Conservation (phyloP, 2,329 filamentous ascomycete species). For the Sphaerostilbella broomeana region DNA sequence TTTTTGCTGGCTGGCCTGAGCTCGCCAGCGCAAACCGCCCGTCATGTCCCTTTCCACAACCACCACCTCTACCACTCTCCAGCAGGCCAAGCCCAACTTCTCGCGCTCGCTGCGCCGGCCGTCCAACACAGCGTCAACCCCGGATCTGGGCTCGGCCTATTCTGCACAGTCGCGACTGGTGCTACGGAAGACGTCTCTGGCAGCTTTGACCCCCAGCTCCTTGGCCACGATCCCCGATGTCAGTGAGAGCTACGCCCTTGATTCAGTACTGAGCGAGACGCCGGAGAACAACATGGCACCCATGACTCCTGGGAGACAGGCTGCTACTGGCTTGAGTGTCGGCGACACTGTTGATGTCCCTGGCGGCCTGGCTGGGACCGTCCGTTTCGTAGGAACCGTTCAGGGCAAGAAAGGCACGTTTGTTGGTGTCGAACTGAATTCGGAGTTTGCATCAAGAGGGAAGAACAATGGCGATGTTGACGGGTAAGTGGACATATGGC, state of each 20-base stretch:
- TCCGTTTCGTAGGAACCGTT: conserved; percentile 83
- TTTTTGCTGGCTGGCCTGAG: conserved; percentile 5
- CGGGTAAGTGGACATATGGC: conserved; percentile 52
- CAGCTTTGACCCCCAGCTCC: conserved; percentile 58
- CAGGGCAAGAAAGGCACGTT: conserved; percentile 86
- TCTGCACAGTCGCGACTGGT: conserved; percentile 45
- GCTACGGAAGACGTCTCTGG: conserved; percentile 64
- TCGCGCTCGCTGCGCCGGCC: conserved; percentile 39
- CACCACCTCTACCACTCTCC: conserved; percentile 17
- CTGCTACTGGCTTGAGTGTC: conserved; percentile 53
- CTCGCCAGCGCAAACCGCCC: conserved; percentile 5
- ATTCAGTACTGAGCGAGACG: conserved; percentile 39
- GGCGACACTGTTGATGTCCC: conserved; percentile 88
- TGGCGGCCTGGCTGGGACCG: conserved; percentile 82
- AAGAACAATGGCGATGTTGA: conserved; percentile 98
- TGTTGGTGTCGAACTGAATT: conserved; percentile 81
- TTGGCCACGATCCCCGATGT: conserved; percentile 62
- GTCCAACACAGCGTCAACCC: conserved; percentile 47
- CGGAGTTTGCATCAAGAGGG: conserved; percentile 72
- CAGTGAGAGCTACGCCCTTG: conserved; percentile 55
- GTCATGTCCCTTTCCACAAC: conserved; percentile 17
- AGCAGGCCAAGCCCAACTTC: conserved; percentile 14
- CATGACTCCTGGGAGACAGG: conserved; percentile 46
- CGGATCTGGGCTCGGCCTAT: conserved; percentile 51
- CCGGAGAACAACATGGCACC: conserved; percentile 36